phyloP scores from a whole-genome alignment of 257 asterid species.

The Solanum peruvianum region DNA sequence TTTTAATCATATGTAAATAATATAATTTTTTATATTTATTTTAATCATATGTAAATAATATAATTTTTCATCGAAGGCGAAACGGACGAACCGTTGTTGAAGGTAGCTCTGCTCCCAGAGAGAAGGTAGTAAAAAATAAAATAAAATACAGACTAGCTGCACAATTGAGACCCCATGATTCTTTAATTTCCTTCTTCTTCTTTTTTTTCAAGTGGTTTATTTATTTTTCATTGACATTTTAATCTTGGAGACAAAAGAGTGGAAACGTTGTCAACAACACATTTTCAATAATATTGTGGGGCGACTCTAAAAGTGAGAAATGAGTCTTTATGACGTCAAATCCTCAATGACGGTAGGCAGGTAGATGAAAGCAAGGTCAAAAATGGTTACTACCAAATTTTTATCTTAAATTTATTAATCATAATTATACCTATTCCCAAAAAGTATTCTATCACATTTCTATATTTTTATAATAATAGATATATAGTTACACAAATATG shows the following conservation, averaged over 20 bases:
- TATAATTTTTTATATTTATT: too few species aligned
- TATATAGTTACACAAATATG: too few species aligned
- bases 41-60: too few species aligned
- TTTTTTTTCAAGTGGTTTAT: background rate
- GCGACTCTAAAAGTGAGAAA: background rate
- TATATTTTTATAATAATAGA: too few species aligned
- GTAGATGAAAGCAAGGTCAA: background rate
- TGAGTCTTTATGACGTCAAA: background rate
- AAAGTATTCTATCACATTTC: background rate
- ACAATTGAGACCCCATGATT: background rate
- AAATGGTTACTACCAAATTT: background rate
- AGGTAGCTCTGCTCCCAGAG: background rate
- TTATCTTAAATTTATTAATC: too few species aligned
- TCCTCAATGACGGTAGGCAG: background rate
- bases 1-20: too few species aligned
- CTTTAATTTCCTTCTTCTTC: background rate
- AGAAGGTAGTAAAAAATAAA: background rate
- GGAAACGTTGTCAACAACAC: background rate
- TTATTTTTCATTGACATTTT: background rate
- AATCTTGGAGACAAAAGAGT: background rate
- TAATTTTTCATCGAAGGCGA: too few species aligned
- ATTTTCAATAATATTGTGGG: background rate
- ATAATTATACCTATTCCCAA: too few species aligned
- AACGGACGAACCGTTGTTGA: rapidly evolving
- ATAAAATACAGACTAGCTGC: background rate